Conservation (phyloP, 768 basidiomycete genomes). For the Phlebiopsis gigantea region DNA sequence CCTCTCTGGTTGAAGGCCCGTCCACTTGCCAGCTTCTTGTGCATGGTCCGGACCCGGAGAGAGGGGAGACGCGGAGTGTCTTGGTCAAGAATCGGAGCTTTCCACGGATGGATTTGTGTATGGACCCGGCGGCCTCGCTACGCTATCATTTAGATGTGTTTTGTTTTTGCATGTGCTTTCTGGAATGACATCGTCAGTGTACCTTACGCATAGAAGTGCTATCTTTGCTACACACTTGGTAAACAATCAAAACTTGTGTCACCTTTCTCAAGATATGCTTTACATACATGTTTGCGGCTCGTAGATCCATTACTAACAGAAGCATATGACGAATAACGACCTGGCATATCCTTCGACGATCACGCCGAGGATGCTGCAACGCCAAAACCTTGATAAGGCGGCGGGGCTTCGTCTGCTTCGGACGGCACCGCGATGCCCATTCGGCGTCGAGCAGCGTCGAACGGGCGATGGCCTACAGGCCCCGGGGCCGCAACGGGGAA, state of each 20-base stretch:
- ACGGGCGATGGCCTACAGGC: background rate
- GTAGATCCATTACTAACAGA: too few relatives aligned
- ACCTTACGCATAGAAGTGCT: background rate
- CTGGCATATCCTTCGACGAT: too few relatives aligned
- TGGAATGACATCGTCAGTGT: background rate
- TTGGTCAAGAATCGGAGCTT: too few relatives aligned
- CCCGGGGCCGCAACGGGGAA: slow-evolving; percentile 6
- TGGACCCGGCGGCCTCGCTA: background rate
- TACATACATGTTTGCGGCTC: too few relatives aligned
- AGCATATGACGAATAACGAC: too few relatives aligned
- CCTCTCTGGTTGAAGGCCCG: too few relatives aligned
- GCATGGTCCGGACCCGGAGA: background rate
- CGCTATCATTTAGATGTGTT: background rate
- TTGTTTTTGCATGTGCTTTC: background rate
- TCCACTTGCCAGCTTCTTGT: background rate
- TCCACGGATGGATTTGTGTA: background rate
- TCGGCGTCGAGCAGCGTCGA: background rate
- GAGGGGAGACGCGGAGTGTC: background rate
- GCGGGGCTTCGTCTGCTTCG: background rate
- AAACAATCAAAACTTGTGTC: too few relatives aligned
- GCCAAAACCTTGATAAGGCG: background rate
- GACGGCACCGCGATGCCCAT: background rate
- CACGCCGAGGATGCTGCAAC: background rate
- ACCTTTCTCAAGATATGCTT: too few relatives aligned
- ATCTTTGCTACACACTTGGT: too few relatives aligned